Conservation (phyloP, 2,329 filamentous ascomycete species). For the Aspergillus pseudotamarii region DNA sequence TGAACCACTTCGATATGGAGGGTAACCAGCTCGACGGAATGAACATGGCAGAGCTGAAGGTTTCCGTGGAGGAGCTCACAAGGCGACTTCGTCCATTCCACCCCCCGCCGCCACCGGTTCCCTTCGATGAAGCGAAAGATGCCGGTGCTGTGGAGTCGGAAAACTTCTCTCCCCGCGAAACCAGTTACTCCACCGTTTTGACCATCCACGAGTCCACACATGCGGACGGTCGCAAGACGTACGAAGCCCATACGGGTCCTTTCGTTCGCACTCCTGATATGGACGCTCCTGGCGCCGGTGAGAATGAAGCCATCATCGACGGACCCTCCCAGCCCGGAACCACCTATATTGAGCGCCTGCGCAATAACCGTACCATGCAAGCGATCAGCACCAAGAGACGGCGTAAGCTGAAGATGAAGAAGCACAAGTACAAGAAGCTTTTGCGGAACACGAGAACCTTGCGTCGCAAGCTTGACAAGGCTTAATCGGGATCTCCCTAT, state of each 20-base stretch:
- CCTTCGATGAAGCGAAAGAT: constrained; percentile 51
- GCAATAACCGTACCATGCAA: constrained; percentile 62
- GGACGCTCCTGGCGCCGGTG: constrained; percentile 37
- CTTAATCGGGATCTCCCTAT: constrained; percentile 32
- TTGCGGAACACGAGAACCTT: constrained; percentile 88
- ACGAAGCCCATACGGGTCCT: constrained; percentile 55
- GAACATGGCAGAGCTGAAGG: constrained; percentile 63
- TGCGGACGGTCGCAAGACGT: constrained; percentile 53
- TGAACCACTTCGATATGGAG: constrained; percentile 37
- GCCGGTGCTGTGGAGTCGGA: constrained; percentile 40
- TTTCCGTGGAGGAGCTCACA: constrained; percentile 69
- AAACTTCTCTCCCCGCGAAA: constrained; percentile 41
- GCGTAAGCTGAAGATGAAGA: constrained; percentile 98
- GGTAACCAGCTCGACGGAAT: constrained; percentile 44
- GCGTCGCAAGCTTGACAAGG: constrained; percentile 79
- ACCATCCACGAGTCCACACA: constrained; percentile 57
- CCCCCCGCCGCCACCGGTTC: constrained; percentile 77
- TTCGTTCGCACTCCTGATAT: constrained; percentile 47
- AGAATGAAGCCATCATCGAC: constrained; percentile 52
- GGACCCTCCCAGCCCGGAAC: constrained; percentile 52
- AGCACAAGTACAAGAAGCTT: constrained; percentile 99
- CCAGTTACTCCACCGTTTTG: constrained; percentile 52
- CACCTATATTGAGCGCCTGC: constrained; percentile 71
- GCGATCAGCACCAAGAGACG: constrained; percentile 91
- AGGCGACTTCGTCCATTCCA: constrained; percentile 78